Conservation (phyloP, 1,139 yeast genomes). For the Spathaspora jeffriesii region DNA sequence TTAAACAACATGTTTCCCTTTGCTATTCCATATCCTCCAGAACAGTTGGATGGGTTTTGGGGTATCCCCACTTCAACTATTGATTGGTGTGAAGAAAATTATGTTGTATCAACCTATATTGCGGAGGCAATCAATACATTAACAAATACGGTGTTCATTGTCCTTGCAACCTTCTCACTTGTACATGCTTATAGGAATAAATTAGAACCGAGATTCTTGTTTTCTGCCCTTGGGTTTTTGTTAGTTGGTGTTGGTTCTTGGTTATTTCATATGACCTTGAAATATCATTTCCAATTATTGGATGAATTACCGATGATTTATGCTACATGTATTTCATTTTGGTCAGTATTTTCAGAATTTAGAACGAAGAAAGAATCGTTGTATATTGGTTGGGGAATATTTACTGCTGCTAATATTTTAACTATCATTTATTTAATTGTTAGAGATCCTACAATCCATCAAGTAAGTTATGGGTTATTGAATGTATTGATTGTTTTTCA, state of each 20-base stretch:
- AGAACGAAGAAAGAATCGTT: constrained; percentile 36
- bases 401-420: constrained; percentile 53
- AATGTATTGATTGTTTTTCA: constrained; percentile 62
- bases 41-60: constrained; percentile 45
- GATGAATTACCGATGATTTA: constrained; percentile 98
- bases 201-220: constrained; percentile 68
- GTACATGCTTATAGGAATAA: constrained; percentile 58
- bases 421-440: constrained; percentile 66
- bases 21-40: constrained; percentile 47
- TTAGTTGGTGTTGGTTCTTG: constrained; percentile 93
- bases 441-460: constrained; percentile 88
- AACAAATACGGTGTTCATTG: constrained; percentile 71
- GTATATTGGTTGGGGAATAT: constrained; percentile 57
- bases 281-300: constrained; percentile 83
- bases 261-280: constrained; percentile 94
- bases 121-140: constrained; percentile 89
- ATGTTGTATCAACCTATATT: constrained; percentile 77
- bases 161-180: constrained; percentile 68
- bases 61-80: constrained; percentile 68
- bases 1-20: constrained; percentile 39
- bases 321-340: constrained; percentile 94
- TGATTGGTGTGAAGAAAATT: constrained; percentile 97
- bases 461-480: constrained; percentile 69
- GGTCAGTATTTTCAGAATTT: constrained; percentile 80
- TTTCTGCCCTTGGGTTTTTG: constrained; percentile 77